These are phyloP conservation scores for Aspergillus neotritici DNA, from an alignment of 2,329 filamentous ascomycete species.

Conservation along the genomic window DNA sequence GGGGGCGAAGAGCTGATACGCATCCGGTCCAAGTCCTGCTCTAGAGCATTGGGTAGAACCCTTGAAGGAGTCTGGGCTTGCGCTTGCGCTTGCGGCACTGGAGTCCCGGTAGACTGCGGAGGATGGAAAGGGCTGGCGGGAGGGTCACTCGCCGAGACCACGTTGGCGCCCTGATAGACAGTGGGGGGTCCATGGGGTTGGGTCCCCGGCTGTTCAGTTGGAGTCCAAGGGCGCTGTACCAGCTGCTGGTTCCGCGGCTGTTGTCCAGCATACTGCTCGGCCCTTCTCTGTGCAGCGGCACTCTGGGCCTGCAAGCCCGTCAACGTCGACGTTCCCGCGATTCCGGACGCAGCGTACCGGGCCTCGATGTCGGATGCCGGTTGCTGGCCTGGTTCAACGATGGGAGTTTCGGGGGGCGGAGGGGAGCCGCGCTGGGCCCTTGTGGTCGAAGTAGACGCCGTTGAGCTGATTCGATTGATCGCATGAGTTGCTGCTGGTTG, in stretches of 20 bases:
- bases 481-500: constrained; percentile 49
- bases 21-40: constrained; percentile 80
- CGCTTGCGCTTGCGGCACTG: constrained; percentile 15
- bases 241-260: constrained; percentile 36
- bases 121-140: constrained; percentile 34
- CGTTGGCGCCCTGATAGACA: constrained; percentile 80
- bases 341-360: constrained; percentile 83
- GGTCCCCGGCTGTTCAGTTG: constrained; percentile 80
- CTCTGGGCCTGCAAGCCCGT: constrained; percentile 70
- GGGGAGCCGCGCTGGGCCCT: constrained; percentile 87
- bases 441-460: constrained; percentile 88
- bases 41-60: constrained; percentile 64
- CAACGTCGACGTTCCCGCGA: constrained; percentile 77
- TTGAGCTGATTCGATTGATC: constrained; percentile 65
- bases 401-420: constrained; percentile 87
- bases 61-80: constrained; percentile 19
- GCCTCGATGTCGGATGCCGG: constrained; percentile 80
- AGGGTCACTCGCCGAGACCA: constrained; percentile 49
- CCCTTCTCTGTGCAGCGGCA: constrained; percentile 72
- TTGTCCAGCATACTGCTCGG: constrained; percentile 67
- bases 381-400: constrained; percentile 65
- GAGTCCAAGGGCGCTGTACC: constrained; percentile 74
- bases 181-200: constrained; percentile 85
- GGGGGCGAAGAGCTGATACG: constrained; percentile 77
- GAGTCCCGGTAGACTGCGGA: constrained; percentile 20